phyloP scores from a whole-genome alignment of 768 basidiomycete species.

The Dentipellis fragilis region DNA sequence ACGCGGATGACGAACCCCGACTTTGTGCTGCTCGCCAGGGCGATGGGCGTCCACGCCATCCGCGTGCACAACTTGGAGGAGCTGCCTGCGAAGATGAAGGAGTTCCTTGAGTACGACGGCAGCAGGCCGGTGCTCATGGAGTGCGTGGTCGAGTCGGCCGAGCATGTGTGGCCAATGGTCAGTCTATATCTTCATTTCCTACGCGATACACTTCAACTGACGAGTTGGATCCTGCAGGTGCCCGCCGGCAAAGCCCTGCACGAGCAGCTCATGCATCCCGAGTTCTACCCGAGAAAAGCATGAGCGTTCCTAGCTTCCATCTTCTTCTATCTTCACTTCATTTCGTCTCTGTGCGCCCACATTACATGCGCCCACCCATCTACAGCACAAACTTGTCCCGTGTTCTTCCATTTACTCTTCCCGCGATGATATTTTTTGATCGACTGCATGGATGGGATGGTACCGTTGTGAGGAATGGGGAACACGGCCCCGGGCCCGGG shows the following conservation, averaged over 20 bases:
- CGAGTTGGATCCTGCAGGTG: slow-evolving; percentile 35
- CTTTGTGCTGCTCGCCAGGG: slow-evolving; percentile 79
- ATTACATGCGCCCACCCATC: background rate
- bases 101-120: slow-evolving; percentile 92
- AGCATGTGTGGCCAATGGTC: slow-evolving; percentile 91
- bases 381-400: no score
- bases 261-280: slow-evolving; percentile 79
- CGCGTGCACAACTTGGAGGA: slow-evolving; percentile 62
- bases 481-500: no score
- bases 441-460: background rate
- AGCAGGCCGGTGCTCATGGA: slow-evolving; percentile 85
- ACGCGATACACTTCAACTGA: slow-evolving; percentile 13
- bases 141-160: slow-evolving; percentile 72
- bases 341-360: background rate
- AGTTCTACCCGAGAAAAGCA: slow-evolving; percentile 4
- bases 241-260: slow-evolving; percentile 92
- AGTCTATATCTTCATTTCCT: slow-evolving; percentile 10
- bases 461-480: no score
- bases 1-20: slow-evolving; percentile 94
- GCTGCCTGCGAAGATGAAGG: slow-evolving; percentile 93
- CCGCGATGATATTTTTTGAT: background rate
- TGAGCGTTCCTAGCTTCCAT: background rate
- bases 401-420: background rate
- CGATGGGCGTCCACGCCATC: slow-evolving; percentile 92
- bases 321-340: background rate